These are phyloP conservation scores for Vitis amurensis DNA, from an alignment of 164 flowering plant species.

Conservation along the genomic window DNA sequence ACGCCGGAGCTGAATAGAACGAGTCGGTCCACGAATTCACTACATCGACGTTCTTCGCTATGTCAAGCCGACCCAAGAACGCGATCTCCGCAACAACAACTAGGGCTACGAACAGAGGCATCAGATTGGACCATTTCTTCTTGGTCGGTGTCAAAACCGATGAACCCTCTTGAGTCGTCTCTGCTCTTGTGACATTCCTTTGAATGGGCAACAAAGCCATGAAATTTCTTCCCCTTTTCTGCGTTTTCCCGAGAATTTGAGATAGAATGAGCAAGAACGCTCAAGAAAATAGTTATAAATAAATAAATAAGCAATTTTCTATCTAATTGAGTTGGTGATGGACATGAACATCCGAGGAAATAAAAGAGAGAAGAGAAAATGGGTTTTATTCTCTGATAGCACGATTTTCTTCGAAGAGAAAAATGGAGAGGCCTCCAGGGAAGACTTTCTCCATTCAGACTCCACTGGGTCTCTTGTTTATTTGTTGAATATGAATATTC, in stretches of 20 bases:
- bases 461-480: no score
- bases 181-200: conserved; percentile 17
- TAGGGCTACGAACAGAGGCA: conserved; percentile 60
- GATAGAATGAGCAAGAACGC: not conserved
- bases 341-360: no score
- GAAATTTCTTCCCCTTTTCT: conserved; percentile 6
- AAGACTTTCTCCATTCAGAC: no score
- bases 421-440: no score
- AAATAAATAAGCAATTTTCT: no score
- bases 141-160: conserved; percentile 16
- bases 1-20: conserved; percentile 29
- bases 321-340: no score
- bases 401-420: no score
- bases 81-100: conserved; percentile 74
- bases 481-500: no score
- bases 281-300: no score
- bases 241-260: not conserved
- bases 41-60: conserved; percentile 63
- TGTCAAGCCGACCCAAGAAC: conserved; percentile 76
- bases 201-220: conserved; percentile 31
- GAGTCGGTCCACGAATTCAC: conserved; percentile 65
- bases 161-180: conserved; percentile 20
- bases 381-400: no score
- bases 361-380: no score
- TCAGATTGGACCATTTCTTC: conserved; percentile 60